Base-by-base conservation (phyloP, 495 filamentous ascomycete species). In the Baudoinia panamericana region DNA sequence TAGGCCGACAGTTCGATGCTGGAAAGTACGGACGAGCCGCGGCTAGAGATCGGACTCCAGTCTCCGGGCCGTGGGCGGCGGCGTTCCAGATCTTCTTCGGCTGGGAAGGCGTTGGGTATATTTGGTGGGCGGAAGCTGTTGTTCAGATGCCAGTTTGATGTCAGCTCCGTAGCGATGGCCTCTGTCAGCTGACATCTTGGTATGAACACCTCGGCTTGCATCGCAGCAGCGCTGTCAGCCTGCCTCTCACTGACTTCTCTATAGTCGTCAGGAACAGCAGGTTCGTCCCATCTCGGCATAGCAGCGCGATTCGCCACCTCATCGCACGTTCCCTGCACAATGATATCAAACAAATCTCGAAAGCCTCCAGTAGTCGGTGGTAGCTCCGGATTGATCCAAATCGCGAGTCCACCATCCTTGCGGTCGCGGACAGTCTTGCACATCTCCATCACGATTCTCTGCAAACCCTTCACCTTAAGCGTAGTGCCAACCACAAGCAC, bases 401-500 rank as follows among this genome's bases (percentile, higher is more conserved):
- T 80, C 1, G 86, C 81, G 32, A 94, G 67, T 1, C 47, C 47
- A n/a, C 90, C 92, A 48, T 90, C 84, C 43, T 81, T 73, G 32
- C 83, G 74, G 51, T 73, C 70, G 41, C 85, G 68, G 36, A 88
- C 80, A 8, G 82, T 68, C 13, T 69, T 71, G 58, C 87, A 95
- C 72, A 96, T 77, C 56, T 93, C 90, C 56, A 80, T 77, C 34
- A 88, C 87, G 34, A 97, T 76, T 26, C 86, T 73, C 43, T 82
- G 75, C 20, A 94, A 82, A 7, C 90, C 90, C 4, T 87, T 88
- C 35, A 97, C 86, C 52, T 95, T 95, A 45, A 97, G 60, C 39
- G 81, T 95, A 5, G 90, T 97, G 22, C 90, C 90, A 12, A 92
- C 92, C 20, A 97, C 92, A 40, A 97, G 75, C 18, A 97, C 65